Evolutionary conservation across 352 stramenopile species (phyloP), one percentile per base, ranked within the genome.

Genomic region (Phytophthora parvispora): DNA sequence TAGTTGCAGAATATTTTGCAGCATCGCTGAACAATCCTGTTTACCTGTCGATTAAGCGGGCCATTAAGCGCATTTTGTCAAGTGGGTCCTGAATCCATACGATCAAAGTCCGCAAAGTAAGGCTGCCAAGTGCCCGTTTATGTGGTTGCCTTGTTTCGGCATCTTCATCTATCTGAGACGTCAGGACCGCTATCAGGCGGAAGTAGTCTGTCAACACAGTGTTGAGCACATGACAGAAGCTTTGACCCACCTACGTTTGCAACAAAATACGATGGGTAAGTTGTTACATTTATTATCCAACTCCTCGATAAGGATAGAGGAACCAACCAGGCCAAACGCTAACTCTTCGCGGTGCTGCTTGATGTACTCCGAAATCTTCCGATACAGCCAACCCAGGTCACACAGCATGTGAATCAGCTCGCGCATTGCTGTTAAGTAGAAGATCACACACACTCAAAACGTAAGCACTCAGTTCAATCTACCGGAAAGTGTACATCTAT

Each of bases 201-300:
- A 96, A 98, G 74, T 98, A 98, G 57, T 97, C 91, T 1, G 82
- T 92, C n/a, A 98, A 67, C 59, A 98, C 92, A 16, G 92, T 85
- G 60, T 98, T 94, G 10, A 99, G 77, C 16, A 94, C 84, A 62
- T 97, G 89, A 15, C 88, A 96, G 66, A 98, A 98, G 61, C 90
- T 97, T 68, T 97, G 92, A 0, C 83, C 86, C 15, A 97, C 88
- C 83, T 95, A 63, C 5, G 47, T 20, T 38, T 51, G 13, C n/a
- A 56, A 67, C 6, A 68, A 24, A 52, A 32, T 2, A n/a, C n/a
- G 25, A 59, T 12, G 16, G 45, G 34, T 79, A 53, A 74, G 67
- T 60, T 18, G 28, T 8, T 60, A 9, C 22, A 25, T 42, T 32
- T 24, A 49, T 29, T 20, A 54, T 34, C 27, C 27, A 58, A 22